These are phyloP conservation scores for Fomitopsis schrenkii DNA, from an alignment of 1,284 basidiomycete genomes.

Conservation along the genomic window DNA sequence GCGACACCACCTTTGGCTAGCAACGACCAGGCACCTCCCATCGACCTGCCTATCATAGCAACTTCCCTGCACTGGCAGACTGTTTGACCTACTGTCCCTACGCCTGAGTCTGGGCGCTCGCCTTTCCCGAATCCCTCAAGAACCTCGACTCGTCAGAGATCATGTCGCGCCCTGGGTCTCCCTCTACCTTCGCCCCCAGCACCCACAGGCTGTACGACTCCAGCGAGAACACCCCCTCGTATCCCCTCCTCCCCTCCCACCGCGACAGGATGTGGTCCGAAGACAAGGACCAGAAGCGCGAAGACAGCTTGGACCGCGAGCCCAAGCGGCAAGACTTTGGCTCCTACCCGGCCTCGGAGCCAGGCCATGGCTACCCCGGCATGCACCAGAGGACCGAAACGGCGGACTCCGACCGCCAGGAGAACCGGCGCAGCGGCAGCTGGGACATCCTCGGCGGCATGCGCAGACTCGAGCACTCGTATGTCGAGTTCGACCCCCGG, in stretches of 20 bases:
- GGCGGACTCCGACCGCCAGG: background rate
- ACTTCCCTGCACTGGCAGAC: background rate
- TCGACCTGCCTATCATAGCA: background rate
- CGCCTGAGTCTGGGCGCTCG: background rate
- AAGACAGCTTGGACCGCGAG: constrained; percentile 12
- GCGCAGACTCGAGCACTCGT: constrained; percentile 50
- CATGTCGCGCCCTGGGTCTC: background rate
- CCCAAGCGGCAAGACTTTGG: constrained; percentile 13
- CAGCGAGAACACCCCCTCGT: background rate
- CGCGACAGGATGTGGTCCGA: background rate
- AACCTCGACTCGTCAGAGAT: background rate
- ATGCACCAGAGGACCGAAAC: constrained; percentile 6
- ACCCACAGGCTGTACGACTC: background rate
- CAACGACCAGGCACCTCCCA: background rate
- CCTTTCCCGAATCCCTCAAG: background rate
- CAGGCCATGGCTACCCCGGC: constrained; percentile 16
- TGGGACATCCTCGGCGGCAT: constrained; percentile 54
- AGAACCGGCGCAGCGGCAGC: constrained; percentile 28
- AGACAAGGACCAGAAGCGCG: background rate
- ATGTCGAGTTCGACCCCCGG: constrained; percentile 55
- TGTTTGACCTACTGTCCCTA: background rate
- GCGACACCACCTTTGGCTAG: no score
- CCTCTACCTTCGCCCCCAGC: background rate
- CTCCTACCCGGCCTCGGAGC: constrained; percentile 19
- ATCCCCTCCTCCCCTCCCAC: constrained; percentile 7